A percentile compares a stretch with the other conserved stretches of the same genome.
Conservation (phyloP, 805 yeast species). For the Crinitomyces ghanaensis region DNA sequence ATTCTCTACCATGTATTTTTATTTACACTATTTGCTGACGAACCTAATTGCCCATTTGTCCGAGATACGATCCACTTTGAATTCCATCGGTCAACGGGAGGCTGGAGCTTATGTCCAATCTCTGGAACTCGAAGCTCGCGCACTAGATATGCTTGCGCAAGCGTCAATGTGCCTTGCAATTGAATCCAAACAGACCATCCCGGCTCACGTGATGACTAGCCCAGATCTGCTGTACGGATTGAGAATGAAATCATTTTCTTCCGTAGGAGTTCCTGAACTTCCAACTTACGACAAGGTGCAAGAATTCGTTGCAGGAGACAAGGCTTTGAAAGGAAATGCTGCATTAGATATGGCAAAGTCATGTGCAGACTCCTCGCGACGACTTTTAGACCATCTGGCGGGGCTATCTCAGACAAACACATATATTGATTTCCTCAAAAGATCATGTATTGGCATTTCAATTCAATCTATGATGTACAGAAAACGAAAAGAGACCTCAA, state of each 20-base stretch:
- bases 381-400: conserved; percentile 12
- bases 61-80: conserved; percentile 26
- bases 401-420: conserved; percentile 13
- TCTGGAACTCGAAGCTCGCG: conserved; percentile 23
- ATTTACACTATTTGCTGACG: conserved; percentile 38
- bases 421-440: conserved; percentile 13
- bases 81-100: conserved; percentile 9
- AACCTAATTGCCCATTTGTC: conserved; percentile 33
- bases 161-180: conserved; percentile 16
- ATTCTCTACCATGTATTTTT: conserved; percentile 56
- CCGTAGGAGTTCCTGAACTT: conserved; percentile 65
- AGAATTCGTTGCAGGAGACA: conserved; percentile 7
- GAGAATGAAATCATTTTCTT: conserved; percentile 67
- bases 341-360: conserved; percentile 16
- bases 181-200: conserved; percentile 8
- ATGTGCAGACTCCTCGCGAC: conserved; percentile 15
- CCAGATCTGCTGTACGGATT: conserved; percentile 36
- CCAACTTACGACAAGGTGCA: conserved; percentile 43
- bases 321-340: not conserved
- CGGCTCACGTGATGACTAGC: conserved; percentile 9
- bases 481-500: not conserved
- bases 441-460: conserved; percentile 12
- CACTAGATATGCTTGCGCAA: conserved; percentile 23
- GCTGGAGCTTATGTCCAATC: conserved; percentile 16
- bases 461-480: conserved; percentile 4